Evolutionary conservation across 345 rosid genomes (phyloP), one percentile per base, ranked within the genome.

Genomic region (Limnanthes douglasii): DNA sequence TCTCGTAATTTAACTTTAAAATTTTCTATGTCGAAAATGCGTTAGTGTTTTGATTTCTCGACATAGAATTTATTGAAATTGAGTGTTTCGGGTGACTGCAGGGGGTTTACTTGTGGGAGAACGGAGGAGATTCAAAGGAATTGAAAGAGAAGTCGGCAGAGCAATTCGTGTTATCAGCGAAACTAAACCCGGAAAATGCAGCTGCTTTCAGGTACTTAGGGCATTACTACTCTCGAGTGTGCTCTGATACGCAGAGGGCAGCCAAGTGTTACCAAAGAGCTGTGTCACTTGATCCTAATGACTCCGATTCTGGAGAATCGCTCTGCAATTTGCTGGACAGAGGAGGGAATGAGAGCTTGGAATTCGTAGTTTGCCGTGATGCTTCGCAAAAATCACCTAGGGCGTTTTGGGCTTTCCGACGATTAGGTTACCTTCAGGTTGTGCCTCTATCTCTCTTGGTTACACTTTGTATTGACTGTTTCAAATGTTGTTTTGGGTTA

Each of bases 211-310:
- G 46, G 47, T 84, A 75, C 50, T 46, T 90, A 62, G 98, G 98
- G 5, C 77, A 72, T 57, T 72, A 77, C 55, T 86, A 86, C 39
- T 48, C 61, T 18, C 34, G 41, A 25, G 58, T 64, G 45, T 40
- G 58, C 15, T 43, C 22, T 8, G 95, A 74, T 60, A 30, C 46
- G 18, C 75, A 68, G 26, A 75, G 98, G 59, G 92, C 96, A 37
- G 56, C 77, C 29, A 90, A 84, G 59, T 90, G 98, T 67, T 80
- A 77, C 52, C 96, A 77, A 52, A 70, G 96, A 62, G 82, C 94
- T 5, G 51, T 84, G 29, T 20, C 70, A 14, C 69, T 90, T 23
- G 41, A 60, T 40, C 77, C 93, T 0, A 64, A 72, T 33, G 94
- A 90, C 60, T 59, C 71, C 17, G 74, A 75, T 15, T 54, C 88